Evolutionary conservation across 1,284 basidiomycete species (phyloP), one percentile per base, ranked within the genome.

Genomic region (Mrakiaceae sp.): DNA sequence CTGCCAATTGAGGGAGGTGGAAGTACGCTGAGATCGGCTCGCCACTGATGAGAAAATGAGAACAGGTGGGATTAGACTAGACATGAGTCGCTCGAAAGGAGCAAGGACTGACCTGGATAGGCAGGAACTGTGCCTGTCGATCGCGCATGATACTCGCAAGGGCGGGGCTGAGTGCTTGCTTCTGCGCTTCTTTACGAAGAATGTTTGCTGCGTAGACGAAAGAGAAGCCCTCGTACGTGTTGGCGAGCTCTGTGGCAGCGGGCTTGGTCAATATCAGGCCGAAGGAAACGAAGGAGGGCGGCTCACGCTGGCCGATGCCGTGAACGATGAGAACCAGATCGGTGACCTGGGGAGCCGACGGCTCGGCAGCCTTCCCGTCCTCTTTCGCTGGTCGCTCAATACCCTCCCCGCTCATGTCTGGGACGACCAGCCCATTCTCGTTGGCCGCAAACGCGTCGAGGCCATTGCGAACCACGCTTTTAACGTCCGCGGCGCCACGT

Each of bases 291-390:
- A 40, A 40, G 43, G 47, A 52, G 58, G 50, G 54, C 40, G 49
- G 63, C 52, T 3, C 46, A 53, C 51, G 43, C 71, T 75, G 71
- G 54, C 77, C 79, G 40, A 81, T 81, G 14, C 80, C 80, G 68
- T 81, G 80, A 27, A 81, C 74, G 58, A 80, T 74, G 48, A 81
- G 68, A 10, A 80, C 75, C 12, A 80, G 70, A 70, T 80, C 79
- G 0, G 79, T 80, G 16, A 58, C 57, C 44, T 58, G 46, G 11
- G n/a, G n/a, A 8, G 57, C 57, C 43, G 47, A 44, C 12, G 58
- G 58, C 49, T 50, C 58, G 39, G 50, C 48, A 14, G 50, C 58
- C 16, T 60, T 49, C 27, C 49, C 48, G 11, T 60, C 50, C 2
- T 39, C 58, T 12, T 47, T 42, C 57, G 43, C 27, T 27, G 27